Evolutionary conservation across 345 rosid species (phyloP), one percentile per base, ranked within the genome.

Genomic region (Populus davidiana): DNA sequence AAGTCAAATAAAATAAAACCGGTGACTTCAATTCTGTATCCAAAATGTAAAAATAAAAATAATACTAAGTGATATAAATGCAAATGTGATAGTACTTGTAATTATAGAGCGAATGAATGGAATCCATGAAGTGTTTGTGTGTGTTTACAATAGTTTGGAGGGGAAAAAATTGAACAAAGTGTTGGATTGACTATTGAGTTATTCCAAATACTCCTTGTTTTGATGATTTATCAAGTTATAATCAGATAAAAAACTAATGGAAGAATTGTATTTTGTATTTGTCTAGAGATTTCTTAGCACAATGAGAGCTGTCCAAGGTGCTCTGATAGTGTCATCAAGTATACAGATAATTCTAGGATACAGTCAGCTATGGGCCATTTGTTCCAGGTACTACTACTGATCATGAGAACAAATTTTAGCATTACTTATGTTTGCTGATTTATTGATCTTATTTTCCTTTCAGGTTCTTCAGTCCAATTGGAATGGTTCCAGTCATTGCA

Each of bases 231-330:
- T 67, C 18, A 64, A 44, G 56, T 75, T 1, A 35, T 71, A 33
- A 27, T 39, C 64, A 44, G 5, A 41, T 44, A 17, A 41, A 43
- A 62, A 63, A 77, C 47, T 69, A 70, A 70, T 70, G 29, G 63
- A 33, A 4, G 63, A 33, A 9, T 43, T 66, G 12, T 29, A 63
- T 23, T 74, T 20, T 80, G 36, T 70, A 33, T 70, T 64, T 80
- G 20, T 83, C 50, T 72, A 96, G 99, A 92, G 96, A 81, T 96
- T 96, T 84, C 86, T 90, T 25, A 88, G 82, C 79, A 96, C 99
- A 68, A 96, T 93, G 97, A 93, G 94, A 85, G 99, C 99, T 1
- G 97, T 96, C 69, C 99, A 96, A 90, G 99, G 98, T 56, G 99
- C 99, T 47, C 74, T 96, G 23, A 96, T 96, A 31, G 97, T 96